These are phyloP conservation scores for Colletotrichum viniferum DNA, from an alignment of 2,329 filamentous ascomycete genomes.

Conservation along the genomic window DNA sequence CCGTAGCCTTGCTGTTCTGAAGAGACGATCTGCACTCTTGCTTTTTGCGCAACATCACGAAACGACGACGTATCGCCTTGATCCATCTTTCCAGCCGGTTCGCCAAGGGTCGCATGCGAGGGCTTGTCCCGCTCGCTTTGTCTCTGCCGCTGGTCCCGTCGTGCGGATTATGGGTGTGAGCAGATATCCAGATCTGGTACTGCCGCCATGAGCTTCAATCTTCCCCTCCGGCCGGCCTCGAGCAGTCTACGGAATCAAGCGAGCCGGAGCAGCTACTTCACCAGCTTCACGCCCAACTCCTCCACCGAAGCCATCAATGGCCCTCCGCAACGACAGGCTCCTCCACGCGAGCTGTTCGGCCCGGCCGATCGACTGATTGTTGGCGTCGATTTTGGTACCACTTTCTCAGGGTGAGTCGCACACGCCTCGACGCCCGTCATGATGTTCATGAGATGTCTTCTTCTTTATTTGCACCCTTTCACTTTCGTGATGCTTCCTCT, in stretches of 20 bases:
- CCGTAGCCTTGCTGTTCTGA: constrained; percentile 17
- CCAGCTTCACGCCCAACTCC: constrained; percentile 57
- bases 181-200: constrained; percentile 9
- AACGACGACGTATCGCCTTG: background rate
- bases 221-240: constrained; percentile 53
- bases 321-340: constrained; percentile 57
- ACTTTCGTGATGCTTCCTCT: background rate
- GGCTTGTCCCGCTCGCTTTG: constrained; percentile 15
- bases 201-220: constrained; percentile 52
- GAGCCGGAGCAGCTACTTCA: constrained; percentile 62
- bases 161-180: constrained; percentile 18
- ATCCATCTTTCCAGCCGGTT: background rate
- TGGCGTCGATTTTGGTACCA: constrained; percentile 85
- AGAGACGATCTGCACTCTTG: constrained; percentile 7
- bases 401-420: constrained; percentile 71
- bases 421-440: background rate
- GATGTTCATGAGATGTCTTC: background rate
- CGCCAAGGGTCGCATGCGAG: background rate
- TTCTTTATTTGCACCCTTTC: background rate
- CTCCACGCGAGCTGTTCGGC: constrained; percentile 54
- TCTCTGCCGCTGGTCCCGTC: background rate
- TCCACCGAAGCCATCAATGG: constrained; percentile 68
- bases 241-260: constrained; percentile 57
- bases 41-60: background rate
- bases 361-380: constrained; percentile 72